Conservation (phyloP, 2,329 filamentous ascomycete genomes). For the Fusarium sp. region DNA sequence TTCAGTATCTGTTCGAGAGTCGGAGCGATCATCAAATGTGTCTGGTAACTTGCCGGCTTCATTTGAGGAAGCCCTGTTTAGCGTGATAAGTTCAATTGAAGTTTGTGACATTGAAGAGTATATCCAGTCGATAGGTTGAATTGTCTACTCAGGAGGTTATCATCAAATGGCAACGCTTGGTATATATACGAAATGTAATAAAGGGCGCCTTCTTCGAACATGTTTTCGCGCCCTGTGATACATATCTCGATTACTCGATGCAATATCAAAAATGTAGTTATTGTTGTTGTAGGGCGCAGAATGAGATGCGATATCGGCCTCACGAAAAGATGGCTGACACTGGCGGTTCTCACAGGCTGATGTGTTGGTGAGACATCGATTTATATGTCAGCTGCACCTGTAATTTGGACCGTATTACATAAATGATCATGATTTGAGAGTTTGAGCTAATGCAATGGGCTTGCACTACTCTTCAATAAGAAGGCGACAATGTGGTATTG, state of each 20-base stretch:
- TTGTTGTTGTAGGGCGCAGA: constrained; percentile 28
- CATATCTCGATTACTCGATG: neutral
- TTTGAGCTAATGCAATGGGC: constrained; percentile 10
- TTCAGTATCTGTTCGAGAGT: constrained; percentile 24
- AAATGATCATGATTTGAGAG: neutral
- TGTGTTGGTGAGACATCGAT: neutral
- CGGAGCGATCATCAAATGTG: neutral
- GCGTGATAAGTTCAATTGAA: constrained; percentile 7
- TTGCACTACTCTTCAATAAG: neutral
- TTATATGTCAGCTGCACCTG: neutral
- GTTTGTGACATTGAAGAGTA: constrained; percentile 12
- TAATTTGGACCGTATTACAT: too few species aligned
- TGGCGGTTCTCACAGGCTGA: neutral
- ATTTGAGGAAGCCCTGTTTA: neutral
- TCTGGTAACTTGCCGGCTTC: neutral
- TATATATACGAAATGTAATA: neutral
- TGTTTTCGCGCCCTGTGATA: neutral
- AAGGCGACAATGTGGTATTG: constrained; percentile 1
- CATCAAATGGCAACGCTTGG: neutral
- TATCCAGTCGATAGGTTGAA: neutral
- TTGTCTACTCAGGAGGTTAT: neutral
- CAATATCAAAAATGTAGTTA: neutral
- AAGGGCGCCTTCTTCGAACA: neutral
- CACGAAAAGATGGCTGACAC: neutral
- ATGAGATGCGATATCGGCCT: constrained; percentile 18